Base-by-base conservation (phyloP, 2,329 filamentous ascomycete species). In the Falciphora oryzae region DNA sequence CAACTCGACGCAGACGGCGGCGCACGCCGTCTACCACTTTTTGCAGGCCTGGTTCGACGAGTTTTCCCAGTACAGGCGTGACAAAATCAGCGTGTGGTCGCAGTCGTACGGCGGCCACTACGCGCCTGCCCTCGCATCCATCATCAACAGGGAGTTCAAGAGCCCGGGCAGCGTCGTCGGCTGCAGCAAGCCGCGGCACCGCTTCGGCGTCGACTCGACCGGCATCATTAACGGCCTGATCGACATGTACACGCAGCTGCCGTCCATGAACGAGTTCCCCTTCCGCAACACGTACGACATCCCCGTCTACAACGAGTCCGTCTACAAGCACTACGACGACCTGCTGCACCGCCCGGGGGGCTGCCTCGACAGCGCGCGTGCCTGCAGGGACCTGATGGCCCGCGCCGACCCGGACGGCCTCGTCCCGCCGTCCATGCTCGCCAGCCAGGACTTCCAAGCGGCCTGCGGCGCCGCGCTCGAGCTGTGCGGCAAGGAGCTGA, bases 91-190 rank as follows among this genome's bases (percentile, higher is more conserved):
- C 69, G 75, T 91, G 5, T 90, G 90, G 67, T 82, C 87, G 0
- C 88, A 92, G 73, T 89, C 85, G 73, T 89, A 91, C 73, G 85
- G 88, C 50, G 90, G 90, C 22, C 84, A 86, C 65, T 92, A 90
- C 69, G 89, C 86, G 0, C 88, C 88, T 3, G 78, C 83, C 1
- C 89, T 91, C 69, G 85, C 86, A 16, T 59, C 53, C 18, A 22
- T 63, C 22, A 63, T 63, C 62, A 31, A 44, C 22, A 32, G 27
- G 31, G 62, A 63, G 62, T 22, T 58, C 29, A 38, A 58, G 13
- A 29, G 10, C 2, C 62, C 62, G 18, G 62, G 62, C n/a, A 63
- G 62, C 56, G 62, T 63, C 0, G 5, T 63, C 53, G 18, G 18
- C 53, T 25, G 28, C 29, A 35, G 16, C 28, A 29, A 35, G 10